Conservation (phyloP, 2,329 filamentous ascomycete species). For the Lecanicillium sp. region DNA sequence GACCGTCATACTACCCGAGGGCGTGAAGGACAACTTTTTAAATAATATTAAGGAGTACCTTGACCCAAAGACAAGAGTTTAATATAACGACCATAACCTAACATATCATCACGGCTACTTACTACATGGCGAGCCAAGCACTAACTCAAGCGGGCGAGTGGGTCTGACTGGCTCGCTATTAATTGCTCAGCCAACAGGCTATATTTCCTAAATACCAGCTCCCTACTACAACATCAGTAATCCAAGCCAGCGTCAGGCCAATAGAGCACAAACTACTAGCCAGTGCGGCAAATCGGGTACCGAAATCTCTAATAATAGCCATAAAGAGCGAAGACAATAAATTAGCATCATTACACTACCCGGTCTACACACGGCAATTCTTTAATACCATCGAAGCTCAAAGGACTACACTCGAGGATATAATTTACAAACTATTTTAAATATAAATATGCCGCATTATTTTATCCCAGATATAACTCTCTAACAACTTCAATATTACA, state of each 20-base stretch:
- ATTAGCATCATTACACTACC: neutral
- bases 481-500: neutral
- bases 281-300: no score
- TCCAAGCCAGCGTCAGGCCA: no score
- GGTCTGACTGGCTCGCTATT: no score
- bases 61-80: constrained; percentile 23
- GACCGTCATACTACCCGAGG: constrained; percentile 17
- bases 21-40: constrained; percentile 20
- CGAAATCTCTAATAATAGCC: no score
- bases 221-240: no score
- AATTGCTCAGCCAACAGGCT: no score
- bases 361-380: neutral
- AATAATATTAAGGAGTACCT: constrained; percentile 32
- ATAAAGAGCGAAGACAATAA: neutral
- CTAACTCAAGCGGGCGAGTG: no score
- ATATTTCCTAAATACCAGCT: no score
- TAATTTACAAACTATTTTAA: neutral
- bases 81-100: constrained; percentile 26
- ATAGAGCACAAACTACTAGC: no score
- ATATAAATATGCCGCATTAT: neutral
- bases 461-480: neutral
- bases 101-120: constrained; percentile 32
- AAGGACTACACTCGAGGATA: neutral
- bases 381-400: neutral
- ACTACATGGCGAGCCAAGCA: constrained; percentile 35